Evolutionary conservation across 2,329 filamentous ascomycete genomes (phyloP).

Genomic region (Atkinsonella hypoxylon): DNA sequence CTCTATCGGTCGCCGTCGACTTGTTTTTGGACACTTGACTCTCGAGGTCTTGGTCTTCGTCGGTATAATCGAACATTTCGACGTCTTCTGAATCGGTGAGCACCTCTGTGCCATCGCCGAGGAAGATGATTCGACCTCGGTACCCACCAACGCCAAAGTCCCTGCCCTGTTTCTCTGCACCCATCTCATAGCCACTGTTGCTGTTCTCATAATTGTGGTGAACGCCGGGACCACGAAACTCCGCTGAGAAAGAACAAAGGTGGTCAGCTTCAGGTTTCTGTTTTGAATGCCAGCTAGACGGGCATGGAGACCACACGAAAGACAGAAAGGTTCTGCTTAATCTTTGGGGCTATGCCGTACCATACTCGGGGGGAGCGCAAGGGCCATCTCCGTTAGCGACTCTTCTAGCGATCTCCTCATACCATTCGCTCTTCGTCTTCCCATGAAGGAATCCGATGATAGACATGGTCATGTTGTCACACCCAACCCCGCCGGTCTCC

Average conservation of each 20-base stretch:
- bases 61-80: conserved; percentile 82
- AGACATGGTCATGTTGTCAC: conserved; percentile 99
- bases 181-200: conserved; percentile 64
- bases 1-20: conserved; percentile 16
- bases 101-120: conserved; percentile 91
- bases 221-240: conserved; percentile 73
- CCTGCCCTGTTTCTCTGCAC: conserved; percentile 52
- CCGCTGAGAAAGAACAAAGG: conserved; percentile 40
- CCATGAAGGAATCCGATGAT: conserved; percentile 82
- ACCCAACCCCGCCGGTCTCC: conserved; percentile 93
- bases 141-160: conserved; percentile 57
- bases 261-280: conserved; percentile 14
- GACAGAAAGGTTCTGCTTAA: conserved; percentile 3
- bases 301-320: conserved; percentile 9
- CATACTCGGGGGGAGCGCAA: conserved; percentile 97
- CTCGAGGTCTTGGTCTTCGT: conserved; percentile 76
- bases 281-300: conserved; percentile 1
- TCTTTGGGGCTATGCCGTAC: conserved; percentile 51
- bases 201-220: conserved; percentile 76
- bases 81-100: conserved; percentile 79
- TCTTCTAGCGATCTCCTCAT: conserved; percentile 84
- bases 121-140: conserved; percentile 80
- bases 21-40: conserved; percentile 64
- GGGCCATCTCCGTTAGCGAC: conserved; percentile 95
- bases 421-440: conserved; percentile 95